Evolutionary conservation across 2,329 filamentous ascomycete genomes (phyloP).

Genomic region (Myrmaecium sp.): DNA sequence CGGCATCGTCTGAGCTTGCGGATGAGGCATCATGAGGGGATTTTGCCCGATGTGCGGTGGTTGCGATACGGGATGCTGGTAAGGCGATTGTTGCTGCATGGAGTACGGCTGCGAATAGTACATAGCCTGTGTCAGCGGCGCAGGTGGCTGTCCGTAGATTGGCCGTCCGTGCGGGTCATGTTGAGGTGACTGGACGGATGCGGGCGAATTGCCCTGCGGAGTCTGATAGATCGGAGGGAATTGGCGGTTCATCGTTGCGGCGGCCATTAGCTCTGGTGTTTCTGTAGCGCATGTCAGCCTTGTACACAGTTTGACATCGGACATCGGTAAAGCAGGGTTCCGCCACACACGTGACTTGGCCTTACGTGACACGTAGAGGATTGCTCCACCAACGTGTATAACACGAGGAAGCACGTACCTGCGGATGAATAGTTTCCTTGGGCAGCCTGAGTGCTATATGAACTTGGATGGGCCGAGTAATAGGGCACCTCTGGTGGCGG

Average conservation of each 20-base stretch:
- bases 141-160: slow-evolving; percentile 65
- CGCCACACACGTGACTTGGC: slow-evolving; percentile 1
- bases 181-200: slow-evolving; percentile 78
- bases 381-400: not conserved
- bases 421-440: slow-evolving; percentile 74
- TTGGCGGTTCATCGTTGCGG: slow-evolving; percentile 47
- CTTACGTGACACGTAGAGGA: not conserved
- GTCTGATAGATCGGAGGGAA: slow-evolving; percentile 94
- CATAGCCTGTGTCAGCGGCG: slow-evolving; percentile 80
- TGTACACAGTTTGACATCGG: not conserved
- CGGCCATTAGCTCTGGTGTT: slow-evolving; percentile 52
- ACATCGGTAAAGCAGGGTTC: not conserved
- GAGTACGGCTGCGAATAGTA: slow-evolving; percentile 48
- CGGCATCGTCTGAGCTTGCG: slow-evolving; percentile 25
- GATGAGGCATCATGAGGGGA: slow-evolving; percentile 36
- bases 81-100: slow-evolving; percentile 38
- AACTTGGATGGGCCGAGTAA: slow-evolving; percentile 64
- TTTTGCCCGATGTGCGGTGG: slow-evolving; percentile 36
- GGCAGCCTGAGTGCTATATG: slow-evolving; percentile 69
- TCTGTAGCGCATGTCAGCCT: slow-evolving; percentile 47
- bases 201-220: slow-evolving; percentile 85
- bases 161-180: slow-evolving; percentile 75
- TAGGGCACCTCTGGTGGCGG: slow-evolving; percentile 54
- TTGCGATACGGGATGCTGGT: slow-evolving; percentile 37
- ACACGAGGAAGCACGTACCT: slow-evolving; percentile 13